Evolutionary conservation across 139 green algal species (phyloP), one percentile per base, ranked within the genome.

Genomic region (Chlorella sorokiniana): DNA sequence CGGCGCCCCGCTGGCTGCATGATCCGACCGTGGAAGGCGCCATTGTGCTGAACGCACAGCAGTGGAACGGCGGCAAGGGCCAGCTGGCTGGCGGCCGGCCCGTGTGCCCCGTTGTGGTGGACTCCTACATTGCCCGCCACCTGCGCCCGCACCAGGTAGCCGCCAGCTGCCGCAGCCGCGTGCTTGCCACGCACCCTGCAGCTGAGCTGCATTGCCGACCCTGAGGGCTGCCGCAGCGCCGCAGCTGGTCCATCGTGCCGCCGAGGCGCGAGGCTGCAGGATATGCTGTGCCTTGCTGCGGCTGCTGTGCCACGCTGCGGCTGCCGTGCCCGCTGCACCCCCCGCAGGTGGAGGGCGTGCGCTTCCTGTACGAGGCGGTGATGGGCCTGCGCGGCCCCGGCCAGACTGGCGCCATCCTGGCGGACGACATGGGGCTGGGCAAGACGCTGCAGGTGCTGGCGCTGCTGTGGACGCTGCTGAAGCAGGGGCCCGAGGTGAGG

Each of bases 391-490:
- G 40, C 4, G 59, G 78, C 0, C 35, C 61, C 22, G 73, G 63
- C 33, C 74, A 75, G 33, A 67, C 42, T 22, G 94, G 94, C 31
- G 91, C 85, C 81, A 90, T 98, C 37, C 86, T 97, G 64, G 94
- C 94, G 2, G 92, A 97, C 71, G 91, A 94, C 31, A 97, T 97
- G 94, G 75, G 85, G 4, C 76, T 89, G 31, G 81, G 85, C 35
- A 86, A 86, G 82, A 96, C 93, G 16, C 86, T 97, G 83, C 92
- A 96, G 72, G 86, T 95, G 27, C 89, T 97, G 37, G 77, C 92
- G 4, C 84, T 97, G 25, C 29, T 93, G 0, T 98, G 91, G 91
- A 96, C 92, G 22, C 51, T 96, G 67, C 86, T 97, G 61, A 86
- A 86, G 29, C 93, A 96, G 73, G 90, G 91, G 1, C 93, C 93